Conservation (phyloP, 129 eudicot species). For the Flaveria brownii region DNA sequence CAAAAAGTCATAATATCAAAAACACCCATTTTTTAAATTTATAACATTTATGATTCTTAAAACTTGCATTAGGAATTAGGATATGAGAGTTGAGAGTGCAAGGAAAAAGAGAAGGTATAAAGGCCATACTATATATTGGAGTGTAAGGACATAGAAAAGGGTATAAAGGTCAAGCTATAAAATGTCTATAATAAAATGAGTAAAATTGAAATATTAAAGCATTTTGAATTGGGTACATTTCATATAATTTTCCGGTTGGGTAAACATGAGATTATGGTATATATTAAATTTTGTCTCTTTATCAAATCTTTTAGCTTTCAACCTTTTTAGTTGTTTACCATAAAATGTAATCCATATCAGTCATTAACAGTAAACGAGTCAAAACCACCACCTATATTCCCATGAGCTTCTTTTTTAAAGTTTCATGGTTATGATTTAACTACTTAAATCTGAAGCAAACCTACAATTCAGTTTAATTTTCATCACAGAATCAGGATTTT, state of each 20-base stretch:
- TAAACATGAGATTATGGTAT: not conserved
- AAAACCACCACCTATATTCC: not conserved
- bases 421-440: not conserved
- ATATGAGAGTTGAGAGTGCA: not conserved
- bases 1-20: not conserved
- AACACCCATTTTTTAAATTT: not conserved
- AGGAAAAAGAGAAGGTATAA: not conserved
- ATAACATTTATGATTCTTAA: not conserved
- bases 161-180: too few species aligned
- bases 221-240: too few species aligned
- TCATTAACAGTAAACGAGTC: not conserved
- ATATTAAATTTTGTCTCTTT: not conserved
- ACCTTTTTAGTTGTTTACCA: not conserved
- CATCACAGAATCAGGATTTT: not conserved
- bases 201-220: too few species aligned
- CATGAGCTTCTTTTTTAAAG: not conserved
- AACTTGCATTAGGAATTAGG: not conserved
- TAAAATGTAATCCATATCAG: not conserved
- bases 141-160: not conserved
- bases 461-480: not conserved
- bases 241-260: not conserved
- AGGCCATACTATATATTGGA: not conserved
- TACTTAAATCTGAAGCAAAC: slow-evolving; percentile 11
- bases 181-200: too few species aligned
- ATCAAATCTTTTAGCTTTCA: not conserved